Conservation (phyloP, 176 grass and related monocot genomes). For the Bothriochloa decipiens region DNA sequence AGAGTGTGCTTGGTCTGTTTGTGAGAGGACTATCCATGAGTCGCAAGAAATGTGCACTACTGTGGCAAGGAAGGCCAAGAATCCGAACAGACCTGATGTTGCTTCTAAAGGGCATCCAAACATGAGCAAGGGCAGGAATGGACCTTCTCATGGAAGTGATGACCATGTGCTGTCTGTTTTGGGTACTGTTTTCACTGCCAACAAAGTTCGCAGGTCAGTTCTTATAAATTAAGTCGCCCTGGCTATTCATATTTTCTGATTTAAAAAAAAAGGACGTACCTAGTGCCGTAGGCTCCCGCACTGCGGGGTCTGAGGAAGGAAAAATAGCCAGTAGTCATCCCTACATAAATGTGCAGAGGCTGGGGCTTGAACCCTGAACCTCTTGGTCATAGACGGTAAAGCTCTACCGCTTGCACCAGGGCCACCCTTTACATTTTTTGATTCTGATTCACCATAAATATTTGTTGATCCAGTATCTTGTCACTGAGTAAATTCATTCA, state of each 20-base stretch:
- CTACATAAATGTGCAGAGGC: no score
- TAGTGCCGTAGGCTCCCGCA: no score
- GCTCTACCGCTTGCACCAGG: no score
- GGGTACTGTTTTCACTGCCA: constrained; percentile 50
- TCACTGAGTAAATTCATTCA: neutral
- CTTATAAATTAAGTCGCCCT: constrained; percentile 1
- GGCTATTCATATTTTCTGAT: no score
- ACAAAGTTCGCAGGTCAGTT: constrained; percentile 68
- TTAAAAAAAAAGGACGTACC: no score
- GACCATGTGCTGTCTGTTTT: constrained; percentile 45
- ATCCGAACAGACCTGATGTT: constrained; percentile 28
- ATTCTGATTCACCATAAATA: neutral
- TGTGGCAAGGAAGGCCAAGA: constrained; percentile 37
- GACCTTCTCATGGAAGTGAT: constrained; percentile 40
- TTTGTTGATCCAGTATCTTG: neutral
- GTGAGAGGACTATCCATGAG: constrained; percentile 20
- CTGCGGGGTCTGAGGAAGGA: no score
- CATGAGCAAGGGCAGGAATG: constrained; percentile 40
- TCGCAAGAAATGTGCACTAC: neutral
- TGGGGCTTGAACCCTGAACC: no score
- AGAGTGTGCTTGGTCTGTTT: constrained; percentile 57
- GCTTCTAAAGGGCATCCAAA: constrained; percentile 34
- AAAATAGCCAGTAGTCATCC: no score
- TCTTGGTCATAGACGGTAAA: no score
- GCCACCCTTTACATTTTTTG: neutral